phyloP scores from a whole-genome alignment of 208 protist species.

The Lotmaria passim region DNA sequence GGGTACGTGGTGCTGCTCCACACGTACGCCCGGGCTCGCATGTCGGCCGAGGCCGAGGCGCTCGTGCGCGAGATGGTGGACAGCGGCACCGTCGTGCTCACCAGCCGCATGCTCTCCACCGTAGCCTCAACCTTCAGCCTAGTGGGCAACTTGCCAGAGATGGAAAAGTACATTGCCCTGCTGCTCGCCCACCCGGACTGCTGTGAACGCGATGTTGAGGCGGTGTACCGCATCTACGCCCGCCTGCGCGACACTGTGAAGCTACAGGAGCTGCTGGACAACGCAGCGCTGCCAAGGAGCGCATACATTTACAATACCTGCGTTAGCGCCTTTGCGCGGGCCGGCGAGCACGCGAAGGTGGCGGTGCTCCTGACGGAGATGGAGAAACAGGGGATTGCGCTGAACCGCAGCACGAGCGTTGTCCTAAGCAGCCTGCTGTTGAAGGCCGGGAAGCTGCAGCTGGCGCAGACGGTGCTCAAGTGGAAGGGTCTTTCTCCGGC shows the following conservation, averaged over 20 bases:
- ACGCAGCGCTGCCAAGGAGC: slow-evolving; percentile 58
- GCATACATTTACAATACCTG: slow-evolving; percentile 88
- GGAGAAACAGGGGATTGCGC: slow-evolving; percentile 68
- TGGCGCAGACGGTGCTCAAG: slow-evolving; percentile 87
- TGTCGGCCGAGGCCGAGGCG: slow-evolving; percentile 69
- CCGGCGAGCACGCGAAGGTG: slow-evolving; percentile 87
- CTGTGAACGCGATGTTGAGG: slow-evolving; percentile 76
- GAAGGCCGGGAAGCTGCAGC: slow-evolving; percentile 86
- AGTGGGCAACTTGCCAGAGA: slow-evolving; percentile 68
- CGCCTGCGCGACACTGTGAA: slow-evolving; percentile 81
- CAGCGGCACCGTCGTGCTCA: slow-evolving; percentile 59
- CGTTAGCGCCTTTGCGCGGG: slow-evolving; percentile 83
- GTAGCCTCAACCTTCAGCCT: slow-evolving; percentile 75
- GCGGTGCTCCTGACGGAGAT: slow-evolving; percentile 79
- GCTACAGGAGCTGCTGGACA: slow-evolving; percentile 87
- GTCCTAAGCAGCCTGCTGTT: slow-evolving; percentile 89
- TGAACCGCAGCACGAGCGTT: slow-evolving; percentile 85
- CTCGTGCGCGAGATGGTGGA: slow-evolving; percentile 83
- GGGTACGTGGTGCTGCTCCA: slow-evolving; percentile 87
- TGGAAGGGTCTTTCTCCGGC: slow-evolving; percentile 69
- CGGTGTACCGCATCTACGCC: slow-evolving; percentile 85
- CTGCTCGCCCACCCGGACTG: slow-evolving; percentile 82
- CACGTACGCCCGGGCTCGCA: slow-evolving; percentile 74
- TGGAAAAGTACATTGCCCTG: slow-evolving; percentile 80
- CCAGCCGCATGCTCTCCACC: slow-evolving; percentile 77